Evolutionary conservation across 208 protist species (phyloP), one percentile per base, ranked within the genome.

Genomic region (Wallacemonas collosoma): DNA sequence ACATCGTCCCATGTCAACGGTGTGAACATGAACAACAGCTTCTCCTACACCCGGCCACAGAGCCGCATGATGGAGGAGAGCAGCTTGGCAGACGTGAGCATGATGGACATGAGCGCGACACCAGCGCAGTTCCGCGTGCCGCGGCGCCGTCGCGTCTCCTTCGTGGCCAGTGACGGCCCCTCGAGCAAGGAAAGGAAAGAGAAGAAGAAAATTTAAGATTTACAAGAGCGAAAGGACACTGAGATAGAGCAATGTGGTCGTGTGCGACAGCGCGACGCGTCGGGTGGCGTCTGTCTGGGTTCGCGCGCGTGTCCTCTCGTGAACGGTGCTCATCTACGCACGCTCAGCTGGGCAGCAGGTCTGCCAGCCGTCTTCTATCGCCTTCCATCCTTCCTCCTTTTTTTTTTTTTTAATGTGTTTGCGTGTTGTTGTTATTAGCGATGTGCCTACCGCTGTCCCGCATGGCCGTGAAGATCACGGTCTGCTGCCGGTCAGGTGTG

Each of bases 61-160:
- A 63, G 62, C 38, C 61, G 62, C 54, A 12, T 55, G 38, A 63
- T 43, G 45, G 60, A 73, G 47, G 56, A 65, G 48, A 55, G 62
- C 63, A 69, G 40, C 41, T 3, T 85, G 57, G 71, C 68, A 3
- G 80, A 85, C 26, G 66, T 70, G 41, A 83, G 81, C 47, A 58
- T 83, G 68, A 61, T 86, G 58, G 77, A 83, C 39, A 75, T 51
- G 50, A 68, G 73, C 12, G 77, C 69, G 2, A 71, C 81, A 0
- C 81, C 81, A 1, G 77, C 71, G 6, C 73, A 83, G 64, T 86
- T 83, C 71, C 73, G 81, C 5, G 61, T 83, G 41, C 81, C 81
- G n/a, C 77, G 81, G 2, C 77, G 77, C 2, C 81, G 81, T 5
- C 81, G 77, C 2, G 81, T 86, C 35, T 81, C 77, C 8, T 86